Percentiles rank a stretch among this genome's conserved stretches.
Evolutionary conservation across 306 rosid genomes (phyloP).

Genomic region (Dryas octopetala): DNA sequence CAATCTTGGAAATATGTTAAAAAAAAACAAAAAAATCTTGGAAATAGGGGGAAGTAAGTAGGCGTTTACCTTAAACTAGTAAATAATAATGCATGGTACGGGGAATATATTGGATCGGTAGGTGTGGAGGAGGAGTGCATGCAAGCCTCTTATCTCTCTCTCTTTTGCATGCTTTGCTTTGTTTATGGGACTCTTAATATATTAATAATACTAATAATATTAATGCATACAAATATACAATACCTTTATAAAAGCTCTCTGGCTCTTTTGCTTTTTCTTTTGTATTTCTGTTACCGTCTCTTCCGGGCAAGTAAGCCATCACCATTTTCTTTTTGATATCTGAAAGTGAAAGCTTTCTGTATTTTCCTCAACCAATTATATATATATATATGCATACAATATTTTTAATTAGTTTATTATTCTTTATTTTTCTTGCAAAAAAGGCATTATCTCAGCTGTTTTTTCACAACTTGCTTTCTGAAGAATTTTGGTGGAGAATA

Average conservation of each 20-base stretch:
- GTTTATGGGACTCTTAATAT: constrained; percentile 20
- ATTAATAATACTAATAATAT: not conserved
- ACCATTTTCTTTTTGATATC: not conserved
- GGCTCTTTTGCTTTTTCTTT: not conserved
- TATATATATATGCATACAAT: not conserved
- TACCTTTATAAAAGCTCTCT: not conserved
- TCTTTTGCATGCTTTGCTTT: constrained; percentile 21
- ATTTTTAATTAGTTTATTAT: constrained; percentile 2
- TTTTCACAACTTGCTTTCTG: not conserved
- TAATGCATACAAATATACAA: not conserved
- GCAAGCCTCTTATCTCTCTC: not conserved
- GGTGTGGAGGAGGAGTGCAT: constrained; percentile 31
- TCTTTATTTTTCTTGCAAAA: not conserved
- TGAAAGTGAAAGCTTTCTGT: constrained; percentile 30
- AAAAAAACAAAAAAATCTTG: no score
- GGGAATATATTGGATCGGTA: constrained; percentile 7
- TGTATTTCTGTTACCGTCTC: constrained; percentile 36
- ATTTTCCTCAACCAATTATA: not conserved
- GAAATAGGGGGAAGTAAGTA: not conserved
- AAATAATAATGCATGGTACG: constrained; percentile 28
- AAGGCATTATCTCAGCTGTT: not conserved
- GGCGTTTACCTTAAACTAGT: constrained; percentile 25
- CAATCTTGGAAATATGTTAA: constrained; percentile 15
- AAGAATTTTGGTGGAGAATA: not conserved
- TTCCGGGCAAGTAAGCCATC: constrained; percentile 45